Evolutionary conservation across 23 red algal species (phyloP), one percentile per base, ranked within the genome.

Genomic region (Chondrus crispus): DNA sequence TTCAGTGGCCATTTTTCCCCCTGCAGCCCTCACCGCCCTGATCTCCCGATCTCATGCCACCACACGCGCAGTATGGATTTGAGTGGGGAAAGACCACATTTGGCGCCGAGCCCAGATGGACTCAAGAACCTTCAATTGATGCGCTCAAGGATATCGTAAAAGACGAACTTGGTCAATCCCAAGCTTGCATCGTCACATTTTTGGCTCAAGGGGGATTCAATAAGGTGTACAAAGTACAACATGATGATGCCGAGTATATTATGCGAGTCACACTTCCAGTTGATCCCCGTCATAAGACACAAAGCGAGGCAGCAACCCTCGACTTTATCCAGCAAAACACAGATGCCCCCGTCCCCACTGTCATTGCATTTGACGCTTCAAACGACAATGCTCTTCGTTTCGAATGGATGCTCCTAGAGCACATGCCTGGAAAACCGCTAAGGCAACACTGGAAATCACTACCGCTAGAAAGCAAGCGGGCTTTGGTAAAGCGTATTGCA

Each of bases 341-440:
- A 32, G 36, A 74, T 18, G 19, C 46, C 3, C 68, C 68, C 4
- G 26, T 74, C 46, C 68, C 68, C 5, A 74, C 40, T 11, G 68
- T 74, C 10, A 11, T 37, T 40, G 68, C 68, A 37, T 74, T 6
- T 74, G 68, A 74, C 19, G 22, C 68, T 18, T 74, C 68, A 5
- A 37, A 7, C 28, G 68, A 37, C 28, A 74, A 74, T 35, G 68
- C 40, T 9, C 68, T 74, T 4, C 37, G 68, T 4, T 74, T 74
- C 36, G 68, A 74, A 74, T 74, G 68, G 68, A 74, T 74, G 40
- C 5, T 74, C 68, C 40, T 74, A 42, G 68, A 74, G 46, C 4
- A 4, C 5, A 38, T 74, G 28, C 68, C 3, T 35, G 68, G 68
- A 3, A 18, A 74, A 18, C 5, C 3, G 3, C 68, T 74, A 8